phyloP scores from a whole-genome alignment of 441 rosid genomes.

The Gossypium davidsonii region DNA sequence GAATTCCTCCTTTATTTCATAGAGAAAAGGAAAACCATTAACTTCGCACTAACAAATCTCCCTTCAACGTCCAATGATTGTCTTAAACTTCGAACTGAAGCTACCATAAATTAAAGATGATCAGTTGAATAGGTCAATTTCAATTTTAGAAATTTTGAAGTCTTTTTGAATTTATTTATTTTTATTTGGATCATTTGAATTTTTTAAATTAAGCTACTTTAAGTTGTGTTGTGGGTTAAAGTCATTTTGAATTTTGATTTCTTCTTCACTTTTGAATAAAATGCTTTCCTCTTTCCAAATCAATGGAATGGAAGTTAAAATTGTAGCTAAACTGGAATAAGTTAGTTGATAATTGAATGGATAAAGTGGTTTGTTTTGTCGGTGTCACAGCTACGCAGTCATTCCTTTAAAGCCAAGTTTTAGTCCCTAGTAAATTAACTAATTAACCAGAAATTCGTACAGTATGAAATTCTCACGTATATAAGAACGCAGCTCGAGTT shows the following conservation, averaged over 20 bases:
- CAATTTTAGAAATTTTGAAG: too few relatives aligned
- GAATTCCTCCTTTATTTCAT: not conserved
- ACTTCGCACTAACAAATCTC: not conserved
- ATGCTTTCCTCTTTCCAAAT: too few relatives aligned
- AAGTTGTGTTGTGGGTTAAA: too few relatives aligned
- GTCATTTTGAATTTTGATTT: too few relatives aligned
- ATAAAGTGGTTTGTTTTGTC: not conserved
- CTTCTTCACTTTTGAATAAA: too few relatives aligned
- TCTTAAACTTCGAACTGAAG: not conserved
- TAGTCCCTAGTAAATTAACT: not conserved
- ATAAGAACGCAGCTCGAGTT: not conserved
- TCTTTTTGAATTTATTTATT: not conserved
- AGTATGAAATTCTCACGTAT: not conserved
- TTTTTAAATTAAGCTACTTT: too few relatives aligned
- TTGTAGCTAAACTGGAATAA: too few relatives aligned
- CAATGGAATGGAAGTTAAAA: too few relatives aligned
- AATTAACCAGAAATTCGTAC: not conserved
- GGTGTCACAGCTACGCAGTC: not conserved
- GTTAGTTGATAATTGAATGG: not conserved
- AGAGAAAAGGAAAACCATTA: not conserved
- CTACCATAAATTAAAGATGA: not conserved
- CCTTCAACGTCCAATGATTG: not conserved
- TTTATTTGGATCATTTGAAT: not conserved
- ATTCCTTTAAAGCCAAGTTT: conserved; percentile 2
- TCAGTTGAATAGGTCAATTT: not conserved